Percentiles rank a stretch among this genome's conserved stretches.
Conservation (phyloP, 805 yeast genomes). For the Candida maesae region DNA sequence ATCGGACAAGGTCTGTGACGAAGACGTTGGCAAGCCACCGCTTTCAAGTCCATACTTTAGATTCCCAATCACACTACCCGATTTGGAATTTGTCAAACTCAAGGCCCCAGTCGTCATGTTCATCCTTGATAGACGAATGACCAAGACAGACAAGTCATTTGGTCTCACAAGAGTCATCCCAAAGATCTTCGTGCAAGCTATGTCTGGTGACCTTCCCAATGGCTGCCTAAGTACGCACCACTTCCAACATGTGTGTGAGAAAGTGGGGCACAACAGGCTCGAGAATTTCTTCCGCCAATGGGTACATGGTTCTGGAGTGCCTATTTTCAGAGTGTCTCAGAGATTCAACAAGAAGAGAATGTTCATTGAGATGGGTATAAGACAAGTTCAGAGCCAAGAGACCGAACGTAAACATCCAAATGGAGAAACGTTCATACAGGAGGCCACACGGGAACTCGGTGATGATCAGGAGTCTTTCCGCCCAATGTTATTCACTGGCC, state of each 20-base stretch:
- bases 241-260: slow-evolving; percentile 91
- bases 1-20: slow-evolving; percentile 63
- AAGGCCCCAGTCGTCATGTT: slow-evolving; percentile 85
- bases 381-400: slow-evolving; percentile 80
- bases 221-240: slow-evolving; percentile 77
- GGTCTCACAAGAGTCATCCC: slow-evolving; percentile 91
- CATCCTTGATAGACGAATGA: slow-evolving; percentile 87
- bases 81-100: slow-evolving; percentile 63
- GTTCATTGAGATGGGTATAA: slow-evolving; percentile 89
- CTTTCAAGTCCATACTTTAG: slow-evolving; percentile 65
- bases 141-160: slow-evolving; percentile 91
- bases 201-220: slow-evolving; percentile 87
- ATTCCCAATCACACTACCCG: slow-evolving; percentile 60
- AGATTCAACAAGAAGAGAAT: slow-evolving; percentile 90
- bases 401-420: slow-evolving; percentile 34
- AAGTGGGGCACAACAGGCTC: slow-evolving; percentile 81
- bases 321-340: slow-evolving; percentile 84
- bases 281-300: slow-evolving; percentile 88
- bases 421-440: slow-evolving; percentile 35
- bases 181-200: slow-evolving; percentile 84
- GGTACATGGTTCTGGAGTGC: slow-evolving; percentile 88
- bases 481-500: slow-evolving; percentile 66
- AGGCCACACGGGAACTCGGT: slow-evolving; percentile 30
- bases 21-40: slow-evolving; percentile 78
- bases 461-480: background rate